phyloP scores from a whole-genome alignment of 1,139 yeast species.

The Kluyveromyces marxianus region DNA sequence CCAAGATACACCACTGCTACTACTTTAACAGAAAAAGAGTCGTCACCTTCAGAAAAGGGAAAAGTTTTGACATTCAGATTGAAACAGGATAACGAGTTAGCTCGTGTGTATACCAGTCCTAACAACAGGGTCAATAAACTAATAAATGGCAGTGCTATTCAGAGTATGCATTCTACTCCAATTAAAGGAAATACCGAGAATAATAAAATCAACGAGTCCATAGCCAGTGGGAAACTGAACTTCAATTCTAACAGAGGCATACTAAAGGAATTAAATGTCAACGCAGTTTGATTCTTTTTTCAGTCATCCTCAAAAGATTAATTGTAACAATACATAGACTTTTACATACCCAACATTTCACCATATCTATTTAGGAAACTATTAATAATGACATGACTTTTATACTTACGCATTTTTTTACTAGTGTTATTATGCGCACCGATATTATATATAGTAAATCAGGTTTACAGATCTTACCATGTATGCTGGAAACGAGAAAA shows the following conservation, averaged over 20 bases:
- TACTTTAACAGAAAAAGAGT: background rate
- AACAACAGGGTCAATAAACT: constrained; percentile 28
- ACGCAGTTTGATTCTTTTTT: background rate
- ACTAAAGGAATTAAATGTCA: constrained; percentile 8
- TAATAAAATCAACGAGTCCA: background rate
- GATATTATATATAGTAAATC: no score
- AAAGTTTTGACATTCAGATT: constrained; percentile 29
- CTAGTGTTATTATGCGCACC: no score
- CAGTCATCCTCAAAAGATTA: background rate
- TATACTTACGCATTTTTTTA: no score
- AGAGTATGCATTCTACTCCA: background rate
- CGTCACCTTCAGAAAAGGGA: constrained; percentile 18
- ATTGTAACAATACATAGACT: background rate
- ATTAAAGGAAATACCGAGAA: background rate
- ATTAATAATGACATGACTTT: no score
- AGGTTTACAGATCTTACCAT: no score
- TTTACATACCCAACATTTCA: no score
- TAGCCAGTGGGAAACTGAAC: background rate
- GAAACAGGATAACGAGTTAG: constrained; percentile 24
- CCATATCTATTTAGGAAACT: no score
- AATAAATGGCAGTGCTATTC: constrained; percentile 18
- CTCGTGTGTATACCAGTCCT: constrained; percentile 28
- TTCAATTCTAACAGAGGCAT: constrained; percentile 3
- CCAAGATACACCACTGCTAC: constrained; percentile 4
- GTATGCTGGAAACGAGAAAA: no score